phyloP scores from a whole-genome alignment of 768 basidiomycete genomes.

The Mycena maculata region DNA sequence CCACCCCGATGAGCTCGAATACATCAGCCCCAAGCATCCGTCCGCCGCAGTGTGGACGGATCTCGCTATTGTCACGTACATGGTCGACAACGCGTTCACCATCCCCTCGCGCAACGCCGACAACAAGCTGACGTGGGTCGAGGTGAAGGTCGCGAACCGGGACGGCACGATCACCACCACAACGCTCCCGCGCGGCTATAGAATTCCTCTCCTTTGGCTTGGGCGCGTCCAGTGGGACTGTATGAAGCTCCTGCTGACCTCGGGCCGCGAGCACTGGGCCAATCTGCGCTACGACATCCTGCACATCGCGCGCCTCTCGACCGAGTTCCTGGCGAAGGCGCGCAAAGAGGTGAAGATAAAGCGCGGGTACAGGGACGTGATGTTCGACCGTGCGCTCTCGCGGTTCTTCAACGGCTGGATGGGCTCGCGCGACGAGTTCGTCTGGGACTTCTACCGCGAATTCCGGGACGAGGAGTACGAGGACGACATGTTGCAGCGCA shows the following conservation, averaged over 20 bases:
- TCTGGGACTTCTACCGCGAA: constrained; percentile 34
- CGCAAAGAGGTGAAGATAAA: constrained; percentile 31
- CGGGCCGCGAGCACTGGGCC: constrained; percentile 22
- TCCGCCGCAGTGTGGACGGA: constrained; percentile 24
- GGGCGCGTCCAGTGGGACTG: constrained; percentile 33
- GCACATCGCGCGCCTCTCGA: constrained; percentile 26
- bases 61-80: constrained; percentile 22
- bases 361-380: constrained; percentile 26
- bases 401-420: constrained; percentile 35
- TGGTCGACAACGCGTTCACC: constrained; percentile 31
- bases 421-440: constrained; percentile 35
- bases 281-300: constrained; percentile 29
- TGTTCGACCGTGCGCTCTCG: constrained; percentile 32
- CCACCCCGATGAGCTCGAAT: constrained; percentile 20
- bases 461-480: constrained; percentile 36
- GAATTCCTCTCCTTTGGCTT: constrained; percentile 33
- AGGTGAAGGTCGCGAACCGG: constrained; percentile 11
- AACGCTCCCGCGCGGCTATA: constrained; percentile 29
- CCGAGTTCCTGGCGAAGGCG: constrained; percentile 29
- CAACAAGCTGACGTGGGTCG: constrained; percentile 32
- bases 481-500: constrained; percentile 32
- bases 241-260: constrained; percentile 26
- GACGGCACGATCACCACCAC: constrained; percentile 6
- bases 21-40: constrained; percentile 28
- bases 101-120: constrained; percentile 30